Percentiles rank a stretch among this genome's conserved stretches.
Evolutionary conservation across 2,329 filamentous ascomycete genomes (phyloP).

Genomic region (Fonsecaea pugnacius): DNA sequence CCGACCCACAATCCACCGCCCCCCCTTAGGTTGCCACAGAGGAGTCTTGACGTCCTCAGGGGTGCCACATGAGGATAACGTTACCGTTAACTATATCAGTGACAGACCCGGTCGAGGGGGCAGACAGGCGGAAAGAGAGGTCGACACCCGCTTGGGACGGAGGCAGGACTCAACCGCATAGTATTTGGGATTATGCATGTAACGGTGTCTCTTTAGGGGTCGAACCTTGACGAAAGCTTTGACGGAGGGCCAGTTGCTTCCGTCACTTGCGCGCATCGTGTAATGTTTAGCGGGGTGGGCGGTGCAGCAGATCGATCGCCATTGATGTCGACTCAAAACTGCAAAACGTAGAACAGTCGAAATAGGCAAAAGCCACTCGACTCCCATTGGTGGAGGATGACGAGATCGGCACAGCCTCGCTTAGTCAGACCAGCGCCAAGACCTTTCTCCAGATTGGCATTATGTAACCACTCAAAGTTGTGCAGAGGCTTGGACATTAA

Average conservation of each 20-base stretch:
- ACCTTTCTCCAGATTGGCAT: background rate
- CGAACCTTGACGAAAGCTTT: background rate
- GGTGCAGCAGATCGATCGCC: background rate
- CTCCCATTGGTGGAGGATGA: background rate
- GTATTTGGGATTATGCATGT: background rate
- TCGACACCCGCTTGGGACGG: background rate
- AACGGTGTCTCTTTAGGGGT: background rate
- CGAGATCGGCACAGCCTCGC: background rate
- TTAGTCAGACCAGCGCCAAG: background rate
- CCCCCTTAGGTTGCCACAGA: background rate
- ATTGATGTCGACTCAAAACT: background rate
- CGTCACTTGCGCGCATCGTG: background rate
- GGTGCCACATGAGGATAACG: background rate
- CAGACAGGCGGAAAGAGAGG: background rate
- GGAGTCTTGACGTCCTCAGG: background rate
- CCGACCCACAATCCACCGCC: background rate
- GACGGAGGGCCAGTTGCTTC: background rate
- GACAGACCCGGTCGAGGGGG: background rate
- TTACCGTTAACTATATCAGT: background rate
- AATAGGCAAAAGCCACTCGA: background rate
- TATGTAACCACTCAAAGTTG: background rate
- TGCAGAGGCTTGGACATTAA: background rate
- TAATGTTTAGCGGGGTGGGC: constrained; percentile 1
- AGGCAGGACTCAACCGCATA: background rate
- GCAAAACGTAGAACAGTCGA: background rate